These are phyloP conservation scores for Dothistroma pini DNA, from an alignment of 2,329 filamentous ascomycete genomes.

Conservation along the genomic window DNA sequence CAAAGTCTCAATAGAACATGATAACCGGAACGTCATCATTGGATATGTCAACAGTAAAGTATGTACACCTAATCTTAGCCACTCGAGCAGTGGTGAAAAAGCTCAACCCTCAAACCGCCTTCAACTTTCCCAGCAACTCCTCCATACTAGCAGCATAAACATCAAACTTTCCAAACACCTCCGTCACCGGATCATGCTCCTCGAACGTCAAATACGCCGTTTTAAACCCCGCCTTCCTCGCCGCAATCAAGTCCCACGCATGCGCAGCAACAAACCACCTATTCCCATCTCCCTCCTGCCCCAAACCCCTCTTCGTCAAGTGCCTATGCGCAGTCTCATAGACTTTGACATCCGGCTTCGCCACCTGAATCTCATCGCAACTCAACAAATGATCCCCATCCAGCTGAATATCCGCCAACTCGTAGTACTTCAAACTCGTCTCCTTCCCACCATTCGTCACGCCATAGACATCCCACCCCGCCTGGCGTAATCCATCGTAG, in stretches of 20 bases:
- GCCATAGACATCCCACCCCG: constrained; percentile 31
- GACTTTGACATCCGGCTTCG: constrained; percentile 30
- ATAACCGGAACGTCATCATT: background rate
- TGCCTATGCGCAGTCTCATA: constrained; percentile 27
- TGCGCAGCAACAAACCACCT: constrained; percentile 34
- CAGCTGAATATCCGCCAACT: constrained; percentile 27
- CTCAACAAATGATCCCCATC: constrained; percentile 29
- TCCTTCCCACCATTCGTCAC: constrained; percentile 32
- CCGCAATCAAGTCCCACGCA: constrained; percentile 30
- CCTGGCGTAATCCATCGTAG: constrained; percentile 27
- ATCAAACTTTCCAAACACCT: constrained; percentile 33
- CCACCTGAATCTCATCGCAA: constrained; percentile 30
- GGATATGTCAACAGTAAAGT: background rate
- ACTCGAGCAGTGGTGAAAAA: background rate
- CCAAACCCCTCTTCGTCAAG: constrained; percentile 23
- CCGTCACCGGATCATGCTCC: constrained; percentile 30
- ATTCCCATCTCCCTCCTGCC: constrained; percentile 23
- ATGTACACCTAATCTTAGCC: background rate
- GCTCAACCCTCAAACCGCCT: constrained; percentile 6
- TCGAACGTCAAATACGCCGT: constrained; percentile 32
- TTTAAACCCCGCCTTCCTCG: constrained; percentile 32
- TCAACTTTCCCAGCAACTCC: constrained; percentile 31
- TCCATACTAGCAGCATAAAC: constrained; percentile 28
- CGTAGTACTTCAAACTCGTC: constrained; percentile 30
- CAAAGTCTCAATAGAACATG: background rate